Evolutionary conservation across 805 yeast species (phyloP).

Genomic region (Barnettozyma californica): DNA sequence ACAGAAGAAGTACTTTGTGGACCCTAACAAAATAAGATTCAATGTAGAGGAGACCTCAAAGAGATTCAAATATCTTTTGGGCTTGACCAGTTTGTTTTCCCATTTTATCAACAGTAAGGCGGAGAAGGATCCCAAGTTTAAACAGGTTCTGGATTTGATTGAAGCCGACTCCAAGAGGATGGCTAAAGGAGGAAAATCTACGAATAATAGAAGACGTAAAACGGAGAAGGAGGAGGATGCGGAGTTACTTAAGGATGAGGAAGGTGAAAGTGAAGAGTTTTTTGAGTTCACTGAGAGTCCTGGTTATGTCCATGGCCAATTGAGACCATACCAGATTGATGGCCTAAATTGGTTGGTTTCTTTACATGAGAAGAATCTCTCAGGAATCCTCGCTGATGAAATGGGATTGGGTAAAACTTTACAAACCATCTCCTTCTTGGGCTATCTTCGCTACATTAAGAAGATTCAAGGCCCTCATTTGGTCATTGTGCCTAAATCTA

Average conservation of each 20-base stretch:
- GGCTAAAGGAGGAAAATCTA: constrained; percentile 14
- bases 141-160: constrained; percentile 43
- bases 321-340: constrained; percentile 73
- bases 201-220: constrained; percentile 51
- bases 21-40: constrained; percentile 33
- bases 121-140: constrained; percentile 51
- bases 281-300: constrained; percentile 86
- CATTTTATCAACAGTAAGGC: constrained; percentile 67
- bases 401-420: constrained; percentile 83
- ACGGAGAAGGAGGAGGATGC: constrained; percentile 79
- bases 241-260: constrained; percentile 60
- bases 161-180: constrained; percentile 23
- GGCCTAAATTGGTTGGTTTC: constrained; percentile 78
- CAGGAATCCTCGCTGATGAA: constrained; percentile 80
- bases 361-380: constrained; percentile 58
- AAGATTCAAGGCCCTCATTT: constrained; percentile 66
- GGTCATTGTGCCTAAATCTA: constrained; percentile 74
- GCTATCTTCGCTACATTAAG: constrained; percentile 60
- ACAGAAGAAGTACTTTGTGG: constrained; percentile 30
- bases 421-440: constrained; percentile 67
- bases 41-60: constrained; percentile 57
- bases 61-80: constrained; percentile 61
- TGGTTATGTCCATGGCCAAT: constrained; percentile 53
- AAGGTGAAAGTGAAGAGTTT: constrained; percentile 29
- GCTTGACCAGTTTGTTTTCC: constrained; percentile 59